A percentile compares a stretch with the other conserved stretches of the same genome.
Conservation (phyloP, 306 rosid genomes). For the Lablab purpureus region DNA sequence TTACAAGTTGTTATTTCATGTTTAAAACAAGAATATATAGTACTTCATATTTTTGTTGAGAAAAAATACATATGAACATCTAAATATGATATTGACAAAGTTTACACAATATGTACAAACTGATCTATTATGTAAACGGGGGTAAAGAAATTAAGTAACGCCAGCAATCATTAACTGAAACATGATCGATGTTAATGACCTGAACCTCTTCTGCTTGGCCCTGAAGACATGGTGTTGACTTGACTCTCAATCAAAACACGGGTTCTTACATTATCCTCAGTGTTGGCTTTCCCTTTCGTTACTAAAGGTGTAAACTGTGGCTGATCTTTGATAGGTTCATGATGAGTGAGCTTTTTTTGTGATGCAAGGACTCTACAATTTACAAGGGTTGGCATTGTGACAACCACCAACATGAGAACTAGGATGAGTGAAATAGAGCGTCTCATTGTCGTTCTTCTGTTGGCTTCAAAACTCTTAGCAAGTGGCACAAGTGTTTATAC, state of each 20-base stretch:
- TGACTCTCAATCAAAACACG: constrained; percentile 47
- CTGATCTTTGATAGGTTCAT: constrained; percentile 30
- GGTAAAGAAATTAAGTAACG: neutral
- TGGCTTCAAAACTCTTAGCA: constrained; percentile 40
- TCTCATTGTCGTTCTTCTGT: constrained; percentile 50
- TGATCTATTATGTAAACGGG: constrained; percentile 26
- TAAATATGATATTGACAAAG: constrained; percentile 43
- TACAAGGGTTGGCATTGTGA: constrained; percentile 44
- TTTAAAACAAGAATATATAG: neutral
- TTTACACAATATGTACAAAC: constrained; percentile 53
- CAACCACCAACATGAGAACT: constrained; percentile 42
- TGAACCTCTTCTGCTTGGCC: constrained; percentile 84
- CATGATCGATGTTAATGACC: constrained; percentile 69
- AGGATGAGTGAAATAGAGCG: constrained; percentile 36
- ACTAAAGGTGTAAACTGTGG: constrained; percentile 4
- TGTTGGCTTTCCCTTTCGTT: constrained; percentile 4
- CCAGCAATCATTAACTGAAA: constrained; percentile 2
- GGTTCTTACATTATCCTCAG: constrained; percentile 1
- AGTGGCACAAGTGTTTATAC: constrained; percentile 47
- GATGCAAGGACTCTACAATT: constrained; percentile 55
- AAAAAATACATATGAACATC: constrained; percentile 21
- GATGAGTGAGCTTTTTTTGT: constrained; percentile 31
- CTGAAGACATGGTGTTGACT: constrained; percentile 70
- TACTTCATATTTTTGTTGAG: constrained; percentile 6
- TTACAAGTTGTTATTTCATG: neutral